Evolutionary conservation across 108 stramenopile species (phyloP).

Genomic region (Heterococcus sp.): DNA sequence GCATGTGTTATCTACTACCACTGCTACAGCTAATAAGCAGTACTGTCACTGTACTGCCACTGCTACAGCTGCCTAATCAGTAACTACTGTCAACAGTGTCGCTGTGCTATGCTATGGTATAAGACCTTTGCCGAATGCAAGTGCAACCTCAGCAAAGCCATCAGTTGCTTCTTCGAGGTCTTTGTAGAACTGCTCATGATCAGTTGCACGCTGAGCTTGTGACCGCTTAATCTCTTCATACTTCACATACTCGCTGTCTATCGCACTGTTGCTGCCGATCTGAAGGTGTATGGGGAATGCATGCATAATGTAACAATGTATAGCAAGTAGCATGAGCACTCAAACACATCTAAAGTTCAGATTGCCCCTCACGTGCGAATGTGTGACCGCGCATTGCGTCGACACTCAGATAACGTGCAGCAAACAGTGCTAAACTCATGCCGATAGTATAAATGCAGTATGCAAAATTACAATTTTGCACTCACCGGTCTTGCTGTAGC

Average conservation of each 20-base stretch:
- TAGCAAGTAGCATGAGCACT: no score
- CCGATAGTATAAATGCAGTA: no score
- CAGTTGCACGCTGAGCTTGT: constrained; percentile 14
- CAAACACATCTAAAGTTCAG: no score
- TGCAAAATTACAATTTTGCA: no score
- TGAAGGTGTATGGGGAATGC: not conserved
- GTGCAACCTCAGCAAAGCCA: constrained; percentile 36
- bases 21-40: not conserved
- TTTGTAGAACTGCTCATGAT: constrained; percentile 43
- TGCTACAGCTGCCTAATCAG: not conserved
- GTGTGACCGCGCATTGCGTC: no score
- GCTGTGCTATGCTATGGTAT: not conserved
- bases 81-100: not conserved
- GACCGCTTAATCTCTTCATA: constrained; percentile 25
- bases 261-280: not conserved
- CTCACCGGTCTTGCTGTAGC: no score
- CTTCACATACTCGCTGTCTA: constrained; percentile 31
- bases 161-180: constrained; percentile 37
- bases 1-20: not conserved
- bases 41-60: not conserved
- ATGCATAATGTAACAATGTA: not conserved
- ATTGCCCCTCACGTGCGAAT: no score
- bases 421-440: no score
- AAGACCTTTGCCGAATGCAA: constrained; percentile 32
- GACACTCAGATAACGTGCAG: no score